A percentile compares a stretch with the other conserved stretches of the same genome.
These are phyloP conservation scores for Tetrahymena malaccensis DNA, from an alignment of 73 alveolate species.

Conservation along the genomic window DNA sequence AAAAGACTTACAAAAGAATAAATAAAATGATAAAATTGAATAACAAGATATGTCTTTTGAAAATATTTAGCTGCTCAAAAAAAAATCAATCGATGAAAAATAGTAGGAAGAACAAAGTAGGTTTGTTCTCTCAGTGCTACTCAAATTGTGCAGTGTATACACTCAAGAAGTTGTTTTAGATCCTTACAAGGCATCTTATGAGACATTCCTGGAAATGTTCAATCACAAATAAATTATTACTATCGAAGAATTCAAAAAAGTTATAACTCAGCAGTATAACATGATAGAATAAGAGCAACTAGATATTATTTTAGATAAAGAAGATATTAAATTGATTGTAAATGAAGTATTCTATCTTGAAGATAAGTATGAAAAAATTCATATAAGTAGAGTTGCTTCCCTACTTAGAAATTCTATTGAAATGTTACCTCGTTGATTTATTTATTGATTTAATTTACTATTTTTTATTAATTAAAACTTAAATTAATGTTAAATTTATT, in stretches of 20 bases:
- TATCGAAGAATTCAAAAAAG: neutral
- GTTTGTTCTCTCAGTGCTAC: neutral
- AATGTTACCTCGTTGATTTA: neutral
- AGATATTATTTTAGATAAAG: neutral
- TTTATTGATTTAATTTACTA: neutral
- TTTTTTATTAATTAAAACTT: neutral
- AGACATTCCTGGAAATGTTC: neutral
- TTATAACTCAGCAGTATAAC: neutral
- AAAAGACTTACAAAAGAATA: neutral
- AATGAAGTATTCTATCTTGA: neutral
- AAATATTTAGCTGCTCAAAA: neutral
- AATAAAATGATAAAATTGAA: neutral
- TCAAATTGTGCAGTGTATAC: neutral
- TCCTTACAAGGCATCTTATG: neutral
- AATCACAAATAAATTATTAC: neutral
- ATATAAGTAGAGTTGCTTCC: neutral
- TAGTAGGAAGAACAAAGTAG: neutral
- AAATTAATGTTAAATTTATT: neutral
- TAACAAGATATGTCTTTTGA: neutral
- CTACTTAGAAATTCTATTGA: neutral
- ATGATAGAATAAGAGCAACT: neutral
- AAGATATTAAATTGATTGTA: neutral
- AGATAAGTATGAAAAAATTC: neutral
- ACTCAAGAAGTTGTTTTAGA: neutral
- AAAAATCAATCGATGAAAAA: neutral